phyloP scores from a whole-genome alignment of 352 stramenopile genomes.

The Pythium oligandrum region DNA sequence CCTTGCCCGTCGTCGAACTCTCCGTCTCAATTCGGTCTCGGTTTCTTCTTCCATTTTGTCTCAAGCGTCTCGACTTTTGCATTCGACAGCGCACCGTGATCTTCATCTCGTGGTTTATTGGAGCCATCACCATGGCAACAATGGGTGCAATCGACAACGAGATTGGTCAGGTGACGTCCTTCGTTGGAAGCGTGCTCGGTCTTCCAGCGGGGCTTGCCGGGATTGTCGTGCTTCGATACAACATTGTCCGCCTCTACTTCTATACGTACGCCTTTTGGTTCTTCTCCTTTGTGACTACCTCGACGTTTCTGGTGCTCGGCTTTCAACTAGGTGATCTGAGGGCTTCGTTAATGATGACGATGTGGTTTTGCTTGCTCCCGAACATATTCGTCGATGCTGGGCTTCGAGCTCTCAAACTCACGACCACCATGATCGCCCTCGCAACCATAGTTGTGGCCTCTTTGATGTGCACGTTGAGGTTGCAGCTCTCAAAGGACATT shows the following conservation, averaged over 20 bases:
- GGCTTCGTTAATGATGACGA: background rate
- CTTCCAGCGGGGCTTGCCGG: constrained; percentile 1
- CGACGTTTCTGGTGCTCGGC: background rate
- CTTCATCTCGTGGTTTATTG: background rate
- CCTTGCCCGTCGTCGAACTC: constrained; percentile 3
- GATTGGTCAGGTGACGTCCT: background rate
- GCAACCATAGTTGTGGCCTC: background rate
- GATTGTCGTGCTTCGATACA: constrained; percentile 3
- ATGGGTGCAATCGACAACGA: background rate
- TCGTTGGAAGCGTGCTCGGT: background rate
- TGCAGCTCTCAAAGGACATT: background rate
- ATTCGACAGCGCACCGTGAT: constrained; percentile 1
- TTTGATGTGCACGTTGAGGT: background rate
- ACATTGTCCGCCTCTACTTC: constrained; percentile 6
- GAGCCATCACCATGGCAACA: background rate
- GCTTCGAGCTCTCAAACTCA: background rate
- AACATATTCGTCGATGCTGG: constrained; percentile 8
- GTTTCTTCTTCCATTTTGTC: background rate
- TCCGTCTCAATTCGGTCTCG: constrained; percentile 3
- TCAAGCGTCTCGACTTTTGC: background rate
- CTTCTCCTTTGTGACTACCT: constrained; percentile 3
- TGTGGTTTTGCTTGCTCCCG: constrained; percentile 3
- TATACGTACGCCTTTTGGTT: constrained; percentile 14
- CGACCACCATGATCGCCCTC: background rate
- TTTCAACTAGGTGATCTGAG: constrained; percentile 1